Conservation (phyloP, 2,329 filamentous ascomycete species). For the Fusarium compactum region DNA sequence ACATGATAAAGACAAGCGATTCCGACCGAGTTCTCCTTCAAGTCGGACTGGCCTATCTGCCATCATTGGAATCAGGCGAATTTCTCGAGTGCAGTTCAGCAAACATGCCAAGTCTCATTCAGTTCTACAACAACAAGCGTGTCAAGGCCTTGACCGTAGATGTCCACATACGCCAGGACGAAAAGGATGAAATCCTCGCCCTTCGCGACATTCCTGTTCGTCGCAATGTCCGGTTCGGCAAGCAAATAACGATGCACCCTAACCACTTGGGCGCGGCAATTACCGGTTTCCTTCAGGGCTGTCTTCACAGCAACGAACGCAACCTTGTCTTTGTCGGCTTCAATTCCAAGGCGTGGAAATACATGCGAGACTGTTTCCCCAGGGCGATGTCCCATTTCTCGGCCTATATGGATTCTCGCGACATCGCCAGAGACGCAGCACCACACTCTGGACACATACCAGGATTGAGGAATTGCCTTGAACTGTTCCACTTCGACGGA, state of each 20-base stretch:
- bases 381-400: constrained; percentile 21
- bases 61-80: not conserved
- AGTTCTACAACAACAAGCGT: constrained; percentile 7
- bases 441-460: not conserved
- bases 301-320: fast-evolving
- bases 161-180: too few species aligned
- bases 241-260: too few species aligned
- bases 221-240: too few species aligned
- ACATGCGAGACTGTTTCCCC: constrained; percentile 12
- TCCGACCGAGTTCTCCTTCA: constrained; percentile 31
- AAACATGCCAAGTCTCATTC: not conserved
- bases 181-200: too few species aligned
- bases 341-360: constrained; percentile 27
- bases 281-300: constrained; percentile 11
- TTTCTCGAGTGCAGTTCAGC: not conserved
- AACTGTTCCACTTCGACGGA: constrained; percentile 2
- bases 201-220: too few species aligned
- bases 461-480: not conserved
- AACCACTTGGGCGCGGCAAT: not conserved
- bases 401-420: constrained; percentile 25
- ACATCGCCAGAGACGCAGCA: constrained; percentile 28
- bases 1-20: not conserved
- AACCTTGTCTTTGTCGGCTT: constrained; percentile 15
- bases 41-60: constrained; percentile 29
- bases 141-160: not conserved